Evolutionary conservation across 208 protist species (phyloP).

Genomic region (Leishmania martiniquensis): DNA sequence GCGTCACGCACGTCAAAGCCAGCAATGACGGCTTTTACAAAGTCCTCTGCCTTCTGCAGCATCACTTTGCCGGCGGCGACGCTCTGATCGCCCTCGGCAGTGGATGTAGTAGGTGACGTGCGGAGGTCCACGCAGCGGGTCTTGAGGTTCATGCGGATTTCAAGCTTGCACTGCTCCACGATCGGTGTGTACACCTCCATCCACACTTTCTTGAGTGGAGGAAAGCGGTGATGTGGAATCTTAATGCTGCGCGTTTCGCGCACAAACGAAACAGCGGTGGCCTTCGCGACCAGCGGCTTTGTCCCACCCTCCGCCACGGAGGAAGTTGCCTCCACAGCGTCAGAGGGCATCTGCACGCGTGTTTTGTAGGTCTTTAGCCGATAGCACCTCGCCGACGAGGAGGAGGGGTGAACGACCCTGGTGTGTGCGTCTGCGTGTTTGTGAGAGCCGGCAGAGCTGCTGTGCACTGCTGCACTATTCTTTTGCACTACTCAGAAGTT

Average conservation of each 20-base stretch:
- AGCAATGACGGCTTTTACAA: slow-evolving; percentile 97
- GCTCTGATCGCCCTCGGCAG: slow-evolving; percentile 47
- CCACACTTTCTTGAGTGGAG: slow-evolving; percentile 98
- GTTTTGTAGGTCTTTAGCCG: background rate
- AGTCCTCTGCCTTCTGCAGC: slow-evolving; percentile 98
- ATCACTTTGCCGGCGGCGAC: slow-evolving; percentile 57
- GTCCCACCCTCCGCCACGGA: slow-evolving; percentile 9
- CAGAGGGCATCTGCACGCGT: background rate
- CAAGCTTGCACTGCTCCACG: slow-evolving; percentile 98
- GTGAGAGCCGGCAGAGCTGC: background rate
- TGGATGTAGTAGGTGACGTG: slow-evolving; percentile 84
- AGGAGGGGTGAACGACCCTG: background rate
- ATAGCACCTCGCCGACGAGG: too few relatives aligned
- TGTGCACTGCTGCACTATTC: background rate
- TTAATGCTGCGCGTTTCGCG: slow-evolving; percentile 83
- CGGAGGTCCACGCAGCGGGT: slow-evolving; percentile 95
- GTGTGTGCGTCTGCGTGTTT: background rate
- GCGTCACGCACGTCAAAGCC: slow-evolving; percentile 98
- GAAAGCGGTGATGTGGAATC: slow-evolving; percentile 97
- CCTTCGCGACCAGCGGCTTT: slow-evolving; percentile 12
- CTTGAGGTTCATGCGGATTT: slow-evolving; percentile 99
- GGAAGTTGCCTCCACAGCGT: slow-evolving; percentile 2
- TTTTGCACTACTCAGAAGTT: background rate
- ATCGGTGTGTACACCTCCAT: slow-evolving; percentile 98
- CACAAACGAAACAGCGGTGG: slow-evolving; percentile 35